Base-by-base conservation (phyloP, 2,329 filamentous ascomycete species). In the Arachnomyces sp. region DNA sequence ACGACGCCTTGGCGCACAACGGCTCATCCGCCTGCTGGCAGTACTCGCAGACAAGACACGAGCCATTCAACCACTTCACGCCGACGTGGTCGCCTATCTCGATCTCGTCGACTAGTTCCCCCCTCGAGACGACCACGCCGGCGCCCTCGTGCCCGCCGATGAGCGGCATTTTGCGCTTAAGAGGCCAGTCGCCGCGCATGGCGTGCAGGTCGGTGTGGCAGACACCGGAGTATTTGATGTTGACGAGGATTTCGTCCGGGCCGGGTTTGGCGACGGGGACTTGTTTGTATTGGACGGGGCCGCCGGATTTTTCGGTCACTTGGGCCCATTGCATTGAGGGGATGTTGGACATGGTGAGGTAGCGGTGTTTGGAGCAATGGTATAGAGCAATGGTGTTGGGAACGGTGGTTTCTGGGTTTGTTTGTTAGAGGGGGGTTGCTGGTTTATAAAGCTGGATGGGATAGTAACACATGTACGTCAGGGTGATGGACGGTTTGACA, bases 1-100 rank as follows among this genome's bases (percentile, higher is more conserved):
- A 76, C 28, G 75, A 68, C 17, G 84, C 78, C 44, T 84, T 70
- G 12, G 74, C 64, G 69, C 90, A 96, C 4, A 94, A 80, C 2
- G 86, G 82, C 68, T 95, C 89, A 52, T 94, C 84, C 35, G 77
- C 64, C 52, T 79, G 74, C 58, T 82, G 79, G 71, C 89, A 95
- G 74, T 85, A 94, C 52, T 79, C 74, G 70, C 89, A 96, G 49
- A 73, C 64, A 46, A 94, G 71, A 66, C 90, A 95, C 34, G 83
- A 82, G 48, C 86, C 84, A 65, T 94, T 92, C 57, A 95, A 73
- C 88, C 88, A 95, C 48, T 87, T 94, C 65, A 96, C 77, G 59
- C 90, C 90, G 46, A 80, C 90, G 55, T 87, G 71, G 57, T 94
- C 87, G 52, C 89, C 89, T 54, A 94, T 72, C 60, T 87, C 69